These are phyloP conservation scores for Penicillium paxilli DNA, from an alignment of 495 filamentous ascomycete genomes.

Conservation along the genomic window DNA sequence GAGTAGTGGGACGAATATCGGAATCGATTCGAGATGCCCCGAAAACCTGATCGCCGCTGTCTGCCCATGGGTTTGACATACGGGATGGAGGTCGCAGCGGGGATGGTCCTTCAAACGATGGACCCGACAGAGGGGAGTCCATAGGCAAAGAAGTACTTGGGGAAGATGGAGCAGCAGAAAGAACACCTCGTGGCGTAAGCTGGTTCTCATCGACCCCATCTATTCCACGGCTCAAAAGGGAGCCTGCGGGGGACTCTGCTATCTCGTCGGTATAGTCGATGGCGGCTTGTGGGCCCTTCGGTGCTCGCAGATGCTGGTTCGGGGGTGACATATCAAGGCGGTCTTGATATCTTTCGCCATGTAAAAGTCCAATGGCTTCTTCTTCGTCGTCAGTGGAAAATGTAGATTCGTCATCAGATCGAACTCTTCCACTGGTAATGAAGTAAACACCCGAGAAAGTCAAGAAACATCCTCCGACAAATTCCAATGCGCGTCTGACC, in stretches of 20 bases:
- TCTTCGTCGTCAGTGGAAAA: slow-evolving; percentile 49
- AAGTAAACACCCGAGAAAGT: slow-evolving; percentile 95
- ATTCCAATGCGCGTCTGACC: slow-evolving; percentile 69
- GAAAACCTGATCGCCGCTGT: slow-evolving; percentile 18
- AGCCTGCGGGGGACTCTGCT: slow-evolving; percentile 31
- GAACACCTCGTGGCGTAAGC: slow-evolving; percentile 33
- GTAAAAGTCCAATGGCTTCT: slow-evolving; percentile 45
- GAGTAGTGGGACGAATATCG: slow-evolving; percentile 30
- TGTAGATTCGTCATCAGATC: slow-evolving; percentile 44
- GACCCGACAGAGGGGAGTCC: slow-evolving; percentile 29
- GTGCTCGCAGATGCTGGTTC: slow-evolving; percentile 15
- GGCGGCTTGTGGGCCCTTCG: slow-evolving; percentile 17
- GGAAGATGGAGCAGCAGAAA: slow-evolving; percentile 37
- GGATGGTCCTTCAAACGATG: slow-evolving; percentile 30
- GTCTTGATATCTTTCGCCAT: slow-evolving; percentile 45
- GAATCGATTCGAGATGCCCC: slow-evolving; percentile 23
- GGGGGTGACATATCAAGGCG: slow-evolving; percentile 36
- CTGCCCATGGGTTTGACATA: slow-evolving; percentile 45
- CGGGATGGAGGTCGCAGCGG: slow-evolving; percentile 36
- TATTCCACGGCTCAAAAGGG: slow-evolving; percentile 35
- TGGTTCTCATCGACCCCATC: slow-evolving; percentile 36
- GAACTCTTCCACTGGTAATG: slow-evolving; percentile 69
- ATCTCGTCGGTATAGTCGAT: slow-evolving; percentile 16
- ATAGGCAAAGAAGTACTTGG: slow-evolving; percentile 34
- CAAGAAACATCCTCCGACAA: slow-evolving; percentile 82